Conservation (phyloP, 345 rosid genomes). For the Durio zibethinus region DNA sequence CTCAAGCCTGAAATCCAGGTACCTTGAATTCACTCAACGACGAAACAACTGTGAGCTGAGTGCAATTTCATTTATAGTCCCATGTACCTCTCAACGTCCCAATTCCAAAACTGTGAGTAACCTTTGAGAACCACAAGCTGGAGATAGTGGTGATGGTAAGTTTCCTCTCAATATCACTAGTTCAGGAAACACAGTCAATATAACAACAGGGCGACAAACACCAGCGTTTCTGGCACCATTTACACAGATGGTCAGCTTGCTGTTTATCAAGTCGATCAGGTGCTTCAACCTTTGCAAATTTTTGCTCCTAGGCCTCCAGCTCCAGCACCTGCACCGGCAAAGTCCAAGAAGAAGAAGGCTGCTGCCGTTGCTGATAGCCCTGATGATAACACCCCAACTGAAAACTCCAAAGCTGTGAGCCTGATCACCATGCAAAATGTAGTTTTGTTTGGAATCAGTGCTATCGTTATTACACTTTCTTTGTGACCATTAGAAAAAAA, state of each 20-base stretch:
- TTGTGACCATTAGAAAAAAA: slow-evolving; percentile 21
- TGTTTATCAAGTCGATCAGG: slow-evolving; percentile 40
- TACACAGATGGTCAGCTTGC: slow-evolving; percentile 50
- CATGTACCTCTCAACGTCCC: slow-evolving; percentile 32
- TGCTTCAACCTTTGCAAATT: slow-evolving; percentile 36
- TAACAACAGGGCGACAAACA: slow-evolving; percentile 42
- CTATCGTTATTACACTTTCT: slow-evolving; percentile 16
- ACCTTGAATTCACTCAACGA: slow-evolving; percentile 36
- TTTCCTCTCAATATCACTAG: slow-evolving; percentile 44
- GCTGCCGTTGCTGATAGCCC: slow-evolving; percentile 21
- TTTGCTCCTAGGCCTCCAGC: slow-evolving; percentile 40
- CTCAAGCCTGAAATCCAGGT: slow-evolving; percentile 36
- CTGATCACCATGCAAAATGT: neutral
- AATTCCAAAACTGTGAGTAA: slow-evolving; percentile 42
- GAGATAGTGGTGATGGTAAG: slow-evolving; percentile 34
- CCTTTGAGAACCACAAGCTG: slow-evolving; percentile 47
- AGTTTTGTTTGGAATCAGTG: slow-evolving; percentile 20
- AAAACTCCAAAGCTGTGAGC: slow-evolving; percentile 25
- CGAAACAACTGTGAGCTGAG: slow-evolving; percentile 40
- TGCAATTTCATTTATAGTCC: slow-evolving; percentile 47
- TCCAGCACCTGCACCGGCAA: slow-evolving; percentile 41
- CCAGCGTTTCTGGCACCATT: slow-evolving; percentile 38
- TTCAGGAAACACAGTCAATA: slow-evolving; percentile 39
- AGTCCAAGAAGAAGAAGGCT: slow-evolving; percentile 25
- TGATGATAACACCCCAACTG: slow-evolving; percentile 9